phyloP scores from a whole-genome alignment of 192 early-diverging fungal species.

The Podila horticola region DNA sequence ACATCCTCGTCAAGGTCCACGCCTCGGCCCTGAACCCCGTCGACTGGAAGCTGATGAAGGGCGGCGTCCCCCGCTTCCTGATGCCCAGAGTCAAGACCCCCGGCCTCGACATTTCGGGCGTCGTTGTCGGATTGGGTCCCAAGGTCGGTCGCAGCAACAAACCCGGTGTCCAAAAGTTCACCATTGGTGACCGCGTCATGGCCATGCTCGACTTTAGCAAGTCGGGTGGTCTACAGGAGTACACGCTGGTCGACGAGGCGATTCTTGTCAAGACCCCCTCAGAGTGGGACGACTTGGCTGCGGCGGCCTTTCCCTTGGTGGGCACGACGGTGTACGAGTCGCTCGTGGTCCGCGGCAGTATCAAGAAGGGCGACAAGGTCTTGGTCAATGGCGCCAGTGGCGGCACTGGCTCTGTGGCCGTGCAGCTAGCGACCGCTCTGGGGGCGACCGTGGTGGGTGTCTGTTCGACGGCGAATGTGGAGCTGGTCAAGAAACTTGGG shows the following conservation, averaged over 20 bases:
- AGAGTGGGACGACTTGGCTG: constrained; percentile 25
- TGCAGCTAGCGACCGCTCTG: constrained; percentile 59
- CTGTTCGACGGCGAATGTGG: constrained; percentile 57
- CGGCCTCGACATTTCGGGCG: constrained; percentile 37
- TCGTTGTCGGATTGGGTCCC: constrained; percentile 32
- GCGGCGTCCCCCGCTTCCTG: constrained; percentile 8
- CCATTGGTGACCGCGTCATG: constrained; percentile 48
- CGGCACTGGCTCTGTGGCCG: constrained; percentile 49
- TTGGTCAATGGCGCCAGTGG: constrained; percentile 63
- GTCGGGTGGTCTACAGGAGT: constrained; percentile 35
- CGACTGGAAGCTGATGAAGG: constrained; percentile 53
- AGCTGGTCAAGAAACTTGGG: constrained; percentile 54
- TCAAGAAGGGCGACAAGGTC: constrained; percentile 52
- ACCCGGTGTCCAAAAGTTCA: neutral
- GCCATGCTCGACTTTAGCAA: constrained; percentile 25
- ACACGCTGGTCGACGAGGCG: constrained; percentile 15
- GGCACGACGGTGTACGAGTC: constrained; percentile 31
- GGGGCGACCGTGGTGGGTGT: constrained; percentile 62
- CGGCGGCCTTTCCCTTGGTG: constrained; percentile 39
- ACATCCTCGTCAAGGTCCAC: constrained; percentile 47
- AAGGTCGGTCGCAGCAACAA: constrained; percentile 8
- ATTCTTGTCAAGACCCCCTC: constrained; percentile 24
- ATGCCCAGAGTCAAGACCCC: constrained; percentile 31
- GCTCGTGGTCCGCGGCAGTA: constrained; percentile 11
- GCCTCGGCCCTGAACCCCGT: constrained; percentile 51